These are phyloP conservation scores for Tephrocybe sp. DNA, from an alignment of 768 basidiomycete species.

Conservation along the genomic window DNA sequence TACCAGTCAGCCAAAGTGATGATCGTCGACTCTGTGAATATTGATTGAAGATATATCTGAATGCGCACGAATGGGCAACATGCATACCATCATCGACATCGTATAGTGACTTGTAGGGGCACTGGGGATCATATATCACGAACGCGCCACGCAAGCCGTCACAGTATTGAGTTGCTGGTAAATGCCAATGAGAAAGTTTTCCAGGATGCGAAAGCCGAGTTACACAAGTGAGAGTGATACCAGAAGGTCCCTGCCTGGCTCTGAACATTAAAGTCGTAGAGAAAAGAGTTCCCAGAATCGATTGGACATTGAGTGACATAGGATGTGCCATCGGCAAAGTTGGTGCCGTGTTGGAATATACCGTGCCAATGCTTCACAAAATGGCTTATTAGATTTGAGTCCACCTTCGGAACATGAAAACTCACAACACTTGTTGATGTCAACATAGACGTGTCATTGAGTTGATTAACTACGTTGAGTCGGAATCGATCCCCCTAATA, in stretches of 20 bases:
- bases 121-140: slow-evolving; percentile 26
- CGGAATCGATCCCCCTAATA: slow-evolving; percentile 1
- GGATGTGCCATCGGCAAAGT: slow-evolving; percentile 1
- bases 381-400: background rate
- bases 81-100: slow-evolving; percentile 21
- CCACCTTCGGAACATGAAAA: no score
- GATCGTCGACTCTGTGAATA: background rate
- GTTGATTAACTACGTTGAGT: slow-evolving; percentile 1
- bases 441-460: background rate
- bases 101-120: slow-evolving; percentile 30
- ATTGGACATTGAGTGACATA: slow-evolving; percentile 6
- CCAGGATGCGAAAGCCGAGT: no score
- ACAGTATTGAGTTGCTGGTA: slow-evolving; percentile 24
- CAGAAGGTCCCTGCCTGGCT: slow-evolving; percentile 21
- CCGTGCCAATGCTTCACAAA: slow-evolving; percentile 6
- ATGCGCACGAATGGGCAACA: background rate
- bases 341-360: slow-evolving; percentile 3
- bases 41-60: background rate
- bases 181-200: slow-evolving; percentile 34
- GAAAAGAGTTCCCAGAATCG: slow-evolving; percentile 24
- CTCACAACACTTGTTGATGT: background rate
- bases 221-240: slow-evolving; percentile 23
- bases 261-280: slow-evolving; percentile 29
- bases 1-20: slow-evolving; percentile 7
- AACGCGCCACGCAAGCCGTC: slow-evolving; percentile 4